These are phyloP conservation scores for Umbilicaria muhlenbergii DNA, from an alignment of 495 filamentous ascomycete genomes.

Conservation along the genomic window DNA sequence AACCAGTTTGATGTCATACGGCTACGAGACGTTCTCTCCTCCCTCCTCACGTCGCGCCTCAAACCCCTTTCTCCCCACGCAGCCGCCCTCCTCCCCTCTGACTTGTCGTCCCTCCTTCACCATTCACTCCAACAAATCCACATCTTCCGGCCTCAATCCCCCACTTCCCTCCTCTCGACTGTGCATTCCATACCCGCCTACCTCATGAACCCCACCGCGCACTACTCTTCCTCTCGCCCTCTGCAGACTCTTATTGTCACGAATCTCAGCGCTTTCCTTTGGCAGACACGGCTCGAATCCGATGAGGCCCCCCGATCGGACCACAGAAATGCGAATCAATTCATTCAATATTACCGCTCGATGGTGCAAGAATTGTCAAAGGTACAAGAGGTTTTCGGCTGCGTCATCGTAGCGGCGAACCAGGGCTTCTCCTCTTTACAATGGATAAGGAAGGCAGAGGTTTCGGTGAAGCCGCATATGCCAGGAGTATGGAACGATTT, in stretches of 20 bases:
- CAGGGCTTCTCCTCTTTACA: constrained; percentile 12
- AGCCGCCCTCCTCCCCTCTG: constrained; percentile 4
- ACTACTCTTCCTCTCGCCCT: constrained; percentile 28
- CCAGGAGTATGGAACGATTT: constrained; percentile 32
- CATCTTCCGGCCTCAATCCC: constrained; percentile 40
- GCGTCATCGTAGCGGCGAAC: constrained; percentile 15
- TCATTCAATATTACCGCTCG: constrained; percentile 21
- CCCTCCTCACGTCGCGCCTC: neutral
- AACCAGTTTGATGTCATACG: constrained; percentile 46
- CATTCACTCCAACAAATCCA: constrained; percentile 25
- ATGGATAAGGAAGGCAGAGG: constrained; percentile 17
- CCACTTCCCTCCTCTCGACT: constrained; percentile 34
- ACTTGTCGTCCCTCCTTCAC: constrained; percentile 15
- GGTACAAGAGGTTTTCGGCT: constrained; percentile 13
- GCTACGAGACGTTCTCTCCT: constrained; percentile 20
- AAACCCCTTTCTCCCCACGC: constrained; percentile 18
- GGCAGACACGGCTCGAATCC: constrained; percentile 34
- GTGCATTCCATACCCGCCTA: constrained; percentile 31
- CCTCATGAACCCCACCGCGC: constrained; percentile 30
- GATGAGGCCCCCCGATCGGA: constrained; percentile 23
- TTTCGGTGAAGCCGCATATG: constrained; percentile 25
- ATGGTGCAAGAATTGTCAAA: constrained; percentile 18
- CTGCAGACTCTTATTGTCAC: constrained; percentile 38
- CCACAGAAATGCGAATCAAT: neutral
- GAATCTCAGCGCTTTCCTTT: constrained; percentile 40